Evolutionary conservation across 2,329 filamentous ascomycete species (phyloP), one percentile per base, ranked within the genome.

Genomic region (Exserohilum rostratum): DNA sequence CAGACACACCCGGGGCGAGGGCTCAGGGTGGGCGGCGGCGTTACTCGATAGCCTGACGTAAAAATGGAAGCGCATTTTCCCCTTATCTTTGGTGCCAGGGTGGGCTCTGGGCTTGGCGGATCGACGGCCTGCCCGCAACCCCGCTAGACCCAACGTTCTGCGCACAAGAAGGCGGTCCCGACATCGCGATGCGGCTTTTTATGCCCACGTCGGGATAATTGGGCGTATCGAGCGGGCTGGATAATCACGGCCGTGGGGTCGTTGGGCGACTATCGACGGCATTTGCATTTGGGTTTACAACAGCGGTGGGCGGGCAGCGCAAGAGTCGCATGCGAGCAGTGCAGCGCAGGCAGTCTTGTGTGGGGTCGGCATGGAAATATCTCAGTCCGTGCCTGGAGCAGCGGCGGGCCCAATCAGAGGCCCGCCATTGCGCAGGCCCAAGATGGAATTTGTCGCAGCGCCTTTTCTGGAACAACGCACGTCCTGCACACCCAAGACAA

Each of bases 111-210:
- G 64, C 31, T 64, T 65, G 59, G 57, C 60, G 43, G 60, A 66
- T 65, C 64, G 62, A 55, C 62, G 55, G 52, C 60, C 58, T 48
- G 53, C 57, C 57, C 56, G 53, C 55, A 49, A 51, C 57, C 61
- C 58, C 66, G 63, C 53, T 53, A 56, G 61, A 51, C 64, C 61
- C 65, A 67, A 67, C 61, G 62, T 34, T 54, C 52, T 48, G 55
- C 61, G 60, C 56, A 58, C 65, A 57, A 64, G 61, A 62, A 53
- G 47, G 48, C 55, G 42, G 61, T 57, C 63, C 69, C 70, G 71
- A 72, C 63, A 67, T 71, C 60, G 69, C 66, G 63, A 62, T 60
- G 64, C 61, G 67, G 64, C 59, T 64, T 66, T 69, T 53, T 62
- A 61, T 58, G 20, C 53, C 56, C 37, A 31, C 29, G 50, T 55